These are phyloP conservation scores for Lotmaria passim DNA, from an alignment of 208 protist genomes.

Conservation along the genomic window DNA sequence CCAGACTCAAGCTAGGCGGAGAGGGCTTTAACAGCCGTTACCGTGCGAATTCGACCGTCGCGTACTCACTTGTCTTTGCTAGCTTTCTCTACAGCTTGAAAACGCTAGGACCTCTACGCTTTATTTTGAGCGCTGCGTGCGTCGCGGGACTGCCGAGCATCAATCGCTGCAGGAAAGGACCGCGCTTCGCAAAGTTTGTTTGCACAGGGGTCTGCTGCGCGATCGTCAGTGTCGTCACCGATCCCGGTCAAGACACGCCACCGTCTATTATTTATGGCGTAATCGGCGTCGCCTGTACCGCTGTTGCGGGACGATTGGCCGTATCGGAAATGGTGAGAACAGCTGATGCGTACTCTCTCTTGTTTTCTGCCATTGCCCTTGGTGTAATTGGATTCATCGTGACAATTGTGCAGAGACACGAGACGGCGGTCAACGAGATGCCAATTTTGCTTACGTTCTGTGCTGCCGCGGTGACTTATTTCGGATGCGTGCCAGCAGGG, in stretches of 20 bases:
- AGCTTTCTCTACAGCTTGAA: slow-evolving; percentile 21
- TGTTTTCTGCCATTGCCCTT: slow-evolving; percentile 10
- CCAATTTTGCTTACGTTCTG: slow-evolving; percentile 15
- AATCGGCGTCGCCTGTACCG: slow-evolving; percentile 8
- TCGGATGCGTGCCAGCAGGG: background rate
- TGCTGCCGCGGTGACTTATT: background rate
- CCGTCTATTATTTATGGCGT: slow-evolving; percentile 1
- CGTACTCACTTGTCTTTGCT: slow-evolving; percentile 16
- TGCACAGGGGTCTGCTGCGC: slow-evolving; percentile 7
- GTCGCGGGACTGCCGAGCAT: slow-evolving; percentile 6
- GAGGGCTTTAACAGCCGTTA: slow-evolving; percentile 2
- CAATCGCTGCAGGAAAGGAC: slow-evolving; percentile 10
- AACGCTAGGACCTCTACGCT: slow-evolving; percentile 27
- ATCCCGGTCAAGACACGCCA: slow-evolving; percentile 5
- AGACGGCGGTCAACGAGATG: slow-evolving; percentile 16
- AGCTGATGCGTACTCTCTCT: slow-evolving; percentile 14
- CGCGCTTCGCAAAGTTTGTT: slow-evolving; percentile 5
- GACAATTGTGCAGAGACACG: slow-evolving; percentile 13
- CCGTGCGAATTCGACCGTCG: slow-evolving; percentile 12
- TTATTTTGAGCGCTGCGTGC: slow-evolving; percentile 10
- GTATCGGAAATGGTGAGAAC: slow-evolving; percentile 8
- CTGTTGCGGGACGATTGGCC: slow-evolving; percentile 14
- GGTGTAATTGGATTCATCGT: slow-evolving; percentile 17
- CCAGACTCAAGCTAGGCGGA: background rate
- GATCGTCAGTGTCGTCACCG: slow-evolving; percentile 1